These are phyloP conservation scores for Pelargonium cotyledonis DNA, from an alignment of 441 rosid species.

Conservation along the genomic window DNA sequence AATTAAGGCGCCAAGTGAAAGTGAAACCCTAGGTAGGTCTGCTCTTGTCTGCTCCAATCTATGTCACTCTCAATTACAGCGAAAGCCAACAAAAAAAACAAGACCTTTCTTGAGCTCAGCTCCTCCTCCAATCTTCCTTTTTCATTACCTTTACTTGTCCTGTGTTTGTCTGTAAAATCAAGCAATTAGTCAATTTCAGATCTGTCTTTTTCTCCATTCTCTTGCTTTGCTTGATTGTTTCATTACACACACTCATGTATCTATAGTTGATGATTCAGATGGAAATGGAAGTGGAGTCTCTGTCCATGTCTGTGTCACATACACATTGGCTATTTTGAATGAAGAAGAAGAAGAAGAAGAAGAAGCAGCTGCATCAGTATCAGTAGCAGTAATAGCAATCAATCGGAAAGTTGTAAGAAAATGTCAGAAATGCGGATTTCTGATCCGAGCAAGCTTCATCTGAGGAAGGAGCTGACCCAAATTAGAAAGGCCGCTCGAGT, in stretches of 20 bases:
- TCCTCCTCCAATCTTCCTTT: not conserved
- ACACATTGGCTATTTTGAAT: not conserved
- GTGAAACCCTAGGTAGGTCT: no score
- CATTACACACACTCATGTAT: no score
- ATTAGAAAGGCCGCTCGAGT: slow-evolving; percentile 76
- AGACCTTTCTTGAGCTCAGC: no score
- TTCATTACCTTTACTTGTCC: not conserved
- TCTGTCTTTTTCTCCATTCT: not conserved
- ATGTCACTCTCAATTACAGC: no score
- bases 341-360: not conserved
- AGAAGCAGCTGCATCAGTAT: no score
- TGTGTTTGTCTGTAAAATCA: no score
- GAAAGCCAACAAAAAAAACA: no score
- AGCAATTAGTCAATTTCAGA: no score
- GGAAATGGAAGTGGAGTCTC: not conserved
- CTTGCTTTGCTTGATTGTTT: no score
- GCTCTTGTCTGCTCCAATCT: no score
- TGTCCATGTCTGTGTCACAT: not conserved
- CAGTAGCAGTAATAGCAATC: no score
- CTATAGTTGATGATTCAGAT: not conserved
- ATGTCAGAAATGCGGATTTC: slow-evolving; percentile 58
- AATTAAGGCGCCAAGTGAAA: no score
- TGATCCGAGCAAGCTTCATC: slow-evolving; percentile 70
- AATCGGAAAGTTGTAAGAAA: not conserved
- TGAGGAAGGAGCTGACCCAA: slow-evolving; percentile 68